Conservation (phyloP, 192 early-diverging fungal species). For the Entomortierella beljakovae region DNA sequence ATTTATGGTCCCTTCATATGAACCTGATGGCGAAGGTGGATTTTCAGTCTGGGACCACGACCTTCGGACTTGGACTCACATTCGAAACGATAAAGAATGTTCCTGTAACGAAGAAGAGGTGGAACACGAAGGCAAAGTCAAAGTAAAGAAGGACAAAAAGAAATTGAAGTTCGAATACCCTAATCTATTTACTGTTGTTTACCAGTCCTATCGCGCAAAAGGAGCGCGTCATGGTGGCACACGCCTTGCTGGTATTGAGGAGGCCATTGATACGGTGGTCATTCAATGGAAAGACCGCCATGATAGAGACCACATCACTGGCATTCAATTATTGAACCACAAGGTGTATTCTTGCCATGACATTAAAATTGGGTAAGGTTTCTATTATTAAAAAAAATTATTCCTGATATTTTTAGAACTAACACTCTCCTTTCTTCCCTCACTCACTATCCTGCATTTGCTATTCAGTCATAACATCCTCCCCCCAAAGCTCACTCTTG, state of each 20-base stretch:
- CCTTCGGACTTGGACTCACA: conserved; percentile 25
- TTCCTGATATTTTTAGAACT: neutral
- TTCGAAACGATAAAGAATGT: conserved; percentile 15
- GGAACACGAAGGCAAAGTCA: conserved; percentile 23
- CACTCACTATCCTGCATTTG: neutral
- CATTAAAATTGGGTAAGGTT: conserved; percentile 42
- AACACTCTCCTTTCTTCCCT: neutral
- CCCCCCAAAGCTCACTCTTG: conserved; percentile 29
- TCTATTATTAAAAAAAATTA: neutral
- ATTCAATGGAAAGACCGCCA: conserved; percentile 34
- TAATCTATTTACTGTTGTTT: conserved; percentile 25
- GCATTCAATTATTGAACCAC: conserved; percentile 37
- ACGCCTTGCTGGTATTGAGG: neutral
- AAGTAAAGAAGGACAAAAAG: conserved; percentile 34
- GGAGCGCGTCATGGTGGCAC: conserved; percentile 1
- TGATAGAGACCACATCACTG: conserved; percentile 27
- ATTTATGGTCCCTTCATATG: conserved; percentile 37
- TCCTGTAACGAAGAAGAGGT: conserved; percentile 39
- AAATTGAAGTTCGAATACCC: conserved; percentile 31
- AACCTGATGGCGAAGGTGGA: conserved; percentile 27
- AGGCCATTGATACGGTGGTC: conserved; percentile 43
- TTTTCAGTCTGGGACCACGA: conserved; percentile 49
- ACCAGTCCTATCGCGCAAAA: conserved; percentile 31
- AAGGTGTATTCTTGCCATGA: conserved; percentile 44
- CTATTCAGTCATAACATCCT: conserved; percentile 10